Evolutionary conservation across 2,329 filamentous ascomycete species (phyloP), one percentile per base, ranked within the genome.

Genomic region (Ophiosphaerella korrae): DNA sequence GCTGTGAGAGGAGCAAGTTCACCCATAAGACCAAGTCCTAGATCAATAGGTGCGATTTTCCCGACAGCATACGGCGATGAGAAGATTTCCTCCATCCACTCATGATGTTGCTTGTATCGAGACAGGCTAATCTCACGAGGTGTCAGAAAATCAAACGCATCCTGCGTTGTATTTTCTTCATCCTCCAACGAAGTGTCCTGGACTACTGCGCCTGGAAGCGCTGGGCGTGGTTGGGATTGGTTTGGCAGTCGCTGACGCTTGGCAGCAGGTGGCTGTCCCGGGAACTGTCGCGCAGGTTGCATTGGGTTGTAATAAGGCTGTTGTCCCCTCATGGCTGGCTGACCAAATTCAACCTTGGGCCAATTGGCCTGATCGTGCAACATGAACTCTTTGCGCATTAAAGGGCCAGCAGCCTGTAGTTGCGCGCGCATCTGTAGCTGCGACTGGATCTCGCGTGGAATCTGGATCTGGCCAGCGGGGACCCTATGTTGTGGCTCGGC

Each of bases 71-170:
- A 97, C 0, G 92, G 91, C 1, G 93, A 97, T 1, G 89, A 90
- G 46, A 97, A 84, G 24, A 99, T 87, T 75, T 99, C 93, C 68
- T 97, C 94, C 90, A 99, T 96, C 94, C 93, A 97, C 72, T 96
- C 91, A 66, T 99, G 93, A 65, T 99, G 95, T 69, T 97, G 92
- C 70, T 88, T 88, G 73, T 97, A 99, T 48, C 94, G 85, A 57
- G 86, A 85, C 53, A 90, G 80, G 62, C 92, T 96, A 54, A 99
- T 88, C 57, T 99, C 94, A 37, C 92, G 84, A 3, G 92, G 92
- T 0, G 91, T 93, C 55, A 97, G 79, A 57, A 91, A 85, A 69
- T 99, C 94, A 66, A 99, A 90, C 70, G 92, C 82, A 72, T 99
- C 94, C 16, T 89, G 82, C 6, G 88, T 89, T 3, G 88, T 89